These are phyloP conservation scores for Fusarium decemcellulare DNA, from an alignment of 2,329 filamentous ascomycete species.

Conservation along the genomic window DNA sequence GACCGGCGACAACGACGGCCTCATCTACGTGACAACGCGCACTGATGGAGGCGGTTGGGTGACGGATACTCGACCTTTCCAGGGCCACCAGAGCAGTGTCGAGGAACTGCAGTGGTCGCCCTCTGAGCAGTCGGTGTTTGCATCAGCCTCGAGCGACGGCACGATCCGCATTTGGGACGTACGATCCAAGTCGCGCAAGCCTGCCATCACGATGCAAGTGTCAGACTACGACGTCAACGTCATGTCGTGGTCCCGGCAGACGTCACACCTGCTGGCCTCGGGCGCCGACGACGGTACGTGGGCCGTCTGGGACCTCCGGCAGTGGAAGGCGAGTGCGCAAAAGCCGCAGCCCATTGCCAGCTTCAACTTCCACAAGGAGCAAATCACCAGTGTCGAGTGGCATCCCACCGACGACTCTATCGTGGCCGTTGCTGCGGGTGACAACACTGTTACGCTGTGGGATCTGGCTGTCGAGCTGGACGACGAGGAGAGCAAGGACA, in stretches of 20 bases:
- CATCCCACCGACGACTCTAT: slow-evolving; percentile 98
- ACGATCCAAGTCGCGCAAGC: slow-evolving; percentile 87
- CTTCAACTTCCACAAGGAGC: slow-evolving; percentile 96
- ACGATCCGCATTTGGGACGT: slow-evolving; percentile 97
- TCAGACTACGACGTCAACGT: slow-evolving; percentile 94
- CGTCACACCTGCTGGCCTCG: slow-evolving; percentile 89
- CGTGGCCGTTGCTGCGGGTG: slow-evolving; percentile 90
- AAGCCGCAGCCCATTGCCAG: slow-evolving; percentile 88
- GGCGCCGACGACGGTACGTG: slow-evolving; percentile 95
- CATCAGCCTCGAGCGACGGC: slow-evolving; percentile 93
- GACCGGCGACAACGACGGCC: slow-evolving; percentile 91
- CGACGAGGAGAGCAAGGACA: slow-evolving; percentile 95
- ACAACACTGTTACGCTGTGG: slow-evolving; percentile 96
- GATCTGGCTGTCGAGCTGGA: slow-evolving; percentile 97
- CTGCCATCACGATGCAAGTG: slow-evolving; percentile 89
- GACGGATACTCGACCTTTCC: slow-evolving; percentile 87
- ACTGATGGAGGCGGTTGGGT: slow-evolving; percentile 91
- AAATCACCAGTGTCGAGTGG: slow-evolving; percentile 97
- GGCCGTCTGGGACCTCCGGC: slow-evolving; percentile 95
- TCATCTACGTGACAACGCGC: slow-evolving; percentile 89
- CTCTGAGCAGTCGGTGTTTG: slow-evolving; percentile 92
- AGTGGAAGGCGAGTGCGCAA: slow-evolving; percentile 81
- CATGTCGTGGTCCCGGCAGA: slow-evolving; percentile 93
- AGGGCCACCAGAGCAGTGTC: slow-evolving; percentile 86
- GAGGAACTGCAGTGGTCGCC: slow-evolving; percentile 99